Percentiles rank a stretch among this genome's conserved stretches.
Conservation (phyloP, 73 alveolate genomes). For the Durusdinium trenchii region DNA sequence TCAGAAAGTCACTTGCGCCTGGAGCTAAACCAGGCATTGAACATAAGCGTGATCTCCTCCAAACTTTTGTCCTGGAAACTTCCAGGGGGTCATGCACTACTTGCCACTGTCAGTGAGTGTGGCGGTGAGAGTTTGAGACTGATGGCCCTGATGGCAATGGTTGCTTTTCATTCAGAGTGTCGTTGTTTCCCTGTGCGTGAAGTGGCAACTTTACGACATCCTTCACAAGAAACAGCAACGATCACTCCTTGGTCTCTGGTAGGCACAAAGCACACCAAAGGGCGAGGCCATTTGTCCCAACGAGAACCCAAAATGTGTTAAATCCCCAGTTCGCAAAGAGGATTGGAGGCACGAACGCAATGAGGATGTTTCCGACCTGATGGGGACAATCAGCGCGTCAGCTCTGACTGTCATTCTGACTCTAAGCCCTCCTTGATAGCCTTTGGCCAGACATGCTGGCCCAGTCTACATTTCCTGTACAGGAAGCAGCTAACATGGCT, state of each 20-base stretch:
- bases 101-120: background rate
- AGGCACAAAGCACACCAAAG: constrained; percentile 34
- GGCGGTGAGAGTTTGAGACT: background rate
- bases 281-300: constrained; percentile 1
- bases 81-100: background rate
- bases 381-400: too few species aligned
- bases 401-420: too few species aligned
- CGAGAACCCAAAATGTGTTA: constrained; percentile 49
- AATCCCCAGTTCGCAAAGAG: constrained; percentile 47
- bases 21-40: background rate
- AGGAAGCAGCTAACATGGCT: too few species aligned
- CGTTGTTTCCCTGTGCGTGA: background rate
- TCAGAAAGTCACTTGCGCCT: too few species aligned
- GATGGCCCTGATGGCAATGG: background rate
- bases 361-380: constrained; percentile 34
- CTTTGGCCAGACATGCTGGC: too few species aligned
- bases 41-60: background rate
- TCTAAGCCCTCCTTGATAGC: too few species aligned
- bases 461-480: too few species aligned
- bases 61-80: background rate
- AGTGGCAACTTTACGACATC: too few species aligned
- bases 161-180: background rate
- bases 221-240: too few species aligned
- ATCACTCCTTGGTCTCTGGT: constrained; percentile 23
- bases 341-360: constrained; percentile 35